Percentiles rank a stretch among this genome's conserved stretches.
Evolutionary conservation across 495 filamentous ascomycete genomes (phyloP).

Genomic region (Tuber microsphaerosporum): DNA sequence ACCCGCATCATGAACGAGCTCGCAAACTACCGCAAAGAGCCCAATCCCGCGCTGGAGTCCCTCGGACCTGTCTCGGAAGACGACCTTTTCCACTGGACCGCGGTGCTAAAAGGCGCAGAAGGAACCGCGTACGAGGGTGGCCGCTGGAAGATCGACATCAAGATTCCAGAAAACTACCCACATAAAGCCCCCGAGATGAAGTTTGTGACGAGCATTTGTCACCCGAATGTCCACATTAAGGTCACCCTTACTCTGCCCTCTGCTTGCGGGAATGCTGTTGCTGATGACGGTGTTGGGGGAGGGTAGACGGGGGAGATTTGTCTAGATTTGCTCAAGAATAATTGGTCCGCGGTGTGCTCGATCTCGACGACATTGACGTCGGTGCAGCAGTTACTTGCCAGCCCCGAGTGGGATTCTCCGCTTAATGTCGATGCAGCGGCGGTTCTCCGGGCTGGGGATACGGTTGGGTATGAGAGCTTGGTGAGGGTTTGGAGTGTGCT

Average conservation of each 20-base stretch:
- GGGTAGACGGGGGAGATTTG: constrained; percentile 77
- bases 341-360: constrained; percentile 80
- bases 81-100: constrained; percentile 59
- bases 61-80: constrained; percentile 46
- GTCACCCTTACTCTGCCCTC: constrained; percentile 18
- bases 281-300: neutral
- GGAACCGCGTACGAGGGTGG: constrained; percentile 51
- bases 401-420: constrained; percentile 73
- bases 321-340: constrained; percentile 71
- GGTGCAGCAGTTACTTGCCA: constrained; percentile 67
- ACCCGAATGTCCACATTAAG: constrained; percentile 72
- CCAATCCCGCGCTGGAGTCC: constrained; percentile 22
- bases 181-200: constrained; percentile 63
- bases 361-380: constrained; percentile 68
- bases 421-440: constrained; percentile 83
- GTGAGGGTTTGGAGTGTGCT: constrained; percentile 67
- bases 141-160: constrained; percentile 73
- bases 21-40: constrained; percentile 19
- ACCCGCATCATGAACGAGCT: constrained; percentile 32
- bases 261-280: neutral
- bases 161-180: constrained; percentile 72
- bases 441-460: constrained; percentile 67
- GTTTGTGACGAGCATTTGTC: constrained; percentile 75
- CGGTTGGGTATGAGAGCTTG: constrained; percentile 66
- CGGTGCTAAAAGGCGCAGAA: constrained; percentile 55